Conservation (phyloP, 192 early-diverging fungal species). For the Backusella westeae region DNA sequence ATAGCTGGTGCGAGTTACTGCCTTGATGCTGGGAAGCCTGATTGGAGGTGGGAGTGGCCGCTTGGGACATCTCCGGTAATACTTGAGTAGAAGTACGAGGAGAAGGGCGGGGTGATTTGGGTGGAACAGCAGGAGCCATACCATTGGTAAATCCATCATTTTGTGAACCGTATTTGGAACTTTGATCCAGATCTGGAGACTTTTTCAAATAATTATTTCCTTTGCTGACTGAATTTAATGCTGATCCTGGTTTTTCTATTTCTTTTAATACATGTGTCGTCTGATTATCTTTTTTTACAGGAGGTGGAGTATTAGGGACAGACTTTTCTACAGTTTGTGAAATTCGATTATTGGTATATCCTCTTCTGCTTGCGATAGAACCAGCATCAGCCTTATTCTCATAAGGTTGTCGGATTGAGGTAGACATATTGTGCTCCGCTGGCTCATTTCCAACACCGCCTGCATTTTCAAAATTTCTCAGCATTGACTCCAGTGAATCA, state of each 20-base stretch:
- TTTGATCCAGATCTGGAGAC: neutral
- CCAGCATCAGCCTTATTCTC: conserved; percentile 8
- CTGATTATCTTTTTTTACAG: neutral
- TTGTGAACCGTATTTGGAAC: neutral
- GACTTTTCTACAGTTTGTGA: neutral
- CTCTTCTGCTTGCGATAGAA: neutral
- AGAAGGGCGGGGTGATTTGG: conserved; percentile 13
- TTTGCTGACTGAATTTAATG: neutral
- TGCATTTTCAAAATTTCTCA: neutral
- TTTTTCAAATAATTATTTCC: neutral
- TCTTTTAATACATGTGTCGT: neutral
- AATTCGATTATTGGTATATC: neutral
- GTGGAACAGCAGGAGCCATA: neutral
- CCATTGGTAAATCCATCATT: neutral
- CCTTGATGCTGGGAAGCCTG: neutral
- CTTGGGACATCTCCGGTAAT: neutral
- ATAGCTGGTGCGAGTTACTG: neutral
- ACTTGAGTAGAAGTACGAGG: neutral
- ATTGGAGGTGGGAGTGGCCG: neutral
- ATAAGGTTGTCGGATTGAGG: neutral
- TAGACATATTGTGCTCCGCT: neutral
- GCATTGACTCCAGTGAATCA: neutral
- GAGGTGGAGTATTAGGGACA: neutral
- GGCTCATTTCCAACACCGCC: neutral
- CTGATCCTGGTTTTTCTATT: neutral